Evolutionary conservation across 805 yeast species (phyloP), one percentile per base, ranked within the genome.

Genomic region (Blastobotrys americana): DNA sequence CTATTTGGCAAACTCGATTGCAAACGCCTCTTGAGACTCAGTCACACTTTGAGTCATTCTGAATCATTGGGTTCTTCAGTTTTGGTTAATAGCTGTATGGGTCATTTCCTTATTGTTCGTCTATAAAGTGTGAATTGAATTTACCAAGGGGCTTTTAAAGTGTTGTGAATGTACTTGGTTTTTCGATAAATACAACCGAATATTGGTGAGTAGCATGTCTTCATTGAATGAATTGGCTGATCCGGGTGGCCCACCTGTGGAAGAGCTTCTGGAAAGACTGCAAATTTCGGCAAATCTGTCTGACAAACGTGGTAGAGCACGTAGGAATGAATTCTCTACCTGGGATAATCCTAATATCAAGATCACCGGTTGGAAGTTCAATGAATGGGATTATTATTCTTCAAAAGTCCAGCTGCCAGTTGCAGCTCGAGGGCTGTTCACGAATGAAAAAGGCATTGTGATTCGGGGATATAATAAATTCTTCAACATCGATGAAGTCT

Each of bases 391-490:
- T 55, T 90, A 85, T 57, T 77, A 78, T 15, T 74, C 71, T 43
- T 66, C 68, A 6, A 72, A 72, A 40, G 66, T 77, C 3, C 47
- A 46, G 1, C 66, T 90, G 5, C 96, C 96, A 0, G 70, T 78
- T 3, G 66, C 78, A 42, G 95, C 97, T 0, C 72, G 98, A 44
- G 98, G 98, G 0, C 61, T 90, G 13, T 90, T 90, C 61, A 66
- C 64, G 13, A 53, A 48, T 8, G 47, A 51, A 5, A 64, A 65
- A 4, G 54, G 49, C 23, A 82, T 93, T 18, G 78, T 78, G 1
- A 79, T 81, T 1, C 69, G 99, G 53, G 98, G 99, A 0, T 93
- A 93, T 60, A 93, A 93, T 63, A 93, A 93, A 65, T 93, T 93
- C 63, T 93, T 87, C 73, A 90, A 84, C 58, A 68, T 87, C 3